These are phyloP conservation scores for Aspergillus nomiae DNA, from an alignment of 2,329 filamentous ascomycete genomes.

Conservation along the genomic window DNA sequence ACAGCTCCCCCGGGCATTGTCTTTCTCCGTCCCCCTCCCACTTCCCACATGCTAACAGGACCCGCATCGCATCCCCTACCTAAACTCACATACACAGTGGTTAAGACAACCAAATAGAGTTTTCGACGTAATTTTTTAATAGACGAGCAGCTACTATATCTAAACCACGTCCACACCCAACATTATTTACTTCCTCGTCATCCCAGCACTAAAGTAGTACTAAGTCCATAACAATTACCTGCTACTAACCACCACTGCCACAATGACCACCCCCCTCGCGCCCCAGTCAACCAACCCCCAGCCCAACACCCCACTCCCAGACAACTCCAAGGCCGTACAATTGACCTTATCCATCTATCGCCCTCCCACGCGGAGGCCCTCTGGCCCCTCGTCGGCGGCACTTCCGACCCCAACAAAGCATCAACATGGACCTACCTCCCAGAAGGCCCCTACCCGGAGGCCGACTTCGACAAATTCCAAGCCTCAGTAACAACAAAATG, in stretches of 20 bases:
- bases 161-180: neutral
- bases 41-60: neutral
- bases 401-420: neutral
- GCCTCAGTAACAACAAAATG: neutral
- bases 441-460: neutral
- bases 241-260: neutral
- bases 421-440: neutral
- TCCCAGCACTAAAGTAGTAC: neutral
- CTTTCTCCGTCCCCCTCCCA: too few relatives aligned
- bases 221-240: neutral
- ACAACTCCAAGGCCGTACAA: neutral
- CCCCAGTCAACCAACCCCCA: neutral
- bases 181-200: neutral
- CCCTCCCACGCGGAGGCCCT: neutral
- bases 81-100: too few relatives aligned
- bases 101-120: neutral
- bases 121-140: rapidly evolving
- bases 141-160: neutral
- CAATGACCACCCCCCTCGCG: neutral
- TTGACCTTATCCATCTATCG: neutral
- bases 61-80: neutral
- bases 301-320: neutral
- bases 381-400: neutral
- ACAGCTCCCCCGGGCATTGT: too few relatives aligned
- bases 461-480: neutral